These are phyloP conservation scores for Hymenotorrendiella dingleyae DNA, from an alignment of 2,329 filamentous ascomycete species.

Conservation along the genomic window DNA sequence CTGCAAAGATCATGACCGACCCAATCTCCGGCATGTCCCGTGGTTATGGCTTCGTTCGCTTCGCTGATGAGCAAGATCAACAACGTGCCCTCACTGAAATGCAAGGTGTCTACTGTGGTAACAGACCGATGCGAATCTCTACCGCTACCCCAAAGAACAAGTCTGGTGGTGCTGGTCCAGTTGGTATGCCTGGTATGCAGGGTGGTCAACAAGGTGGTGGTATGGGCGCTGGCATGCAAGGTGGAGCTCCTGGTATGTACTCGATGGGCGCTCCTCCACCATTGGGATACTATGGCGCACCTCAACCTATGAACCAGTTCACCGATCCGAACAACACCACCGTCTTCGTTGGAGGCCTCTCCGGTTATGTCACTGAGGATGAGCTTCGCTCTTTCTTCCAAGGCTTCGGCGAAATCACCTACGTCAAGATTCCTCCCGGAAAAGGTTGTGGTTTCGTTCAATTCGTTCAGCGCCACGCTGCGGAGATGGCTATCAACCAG, in stretches of 20 bases:
- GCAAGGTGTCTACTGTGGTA: conserved; percentile 99
- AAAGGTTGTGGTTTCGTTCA: conserved; percentile 99
- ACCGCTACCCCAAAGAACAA: conserved; percentile 97
- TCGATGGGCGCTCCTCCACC: conserved; percentile 57
- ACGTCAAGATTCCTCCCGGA: conserved; percentile 98
- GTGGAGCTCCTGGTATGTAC: conserved; percentile 51
- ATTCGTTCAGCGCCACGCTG: conserved; percentile 96
- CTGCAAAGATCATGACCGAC: conserved; percentile 99
- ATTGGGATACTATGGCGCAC: conserved; percentile 61
- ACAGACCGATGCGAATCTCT: conserved; percentile 96
- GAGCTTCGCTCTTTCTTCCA: conserved; percentile 99
- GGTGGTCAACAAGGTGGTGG: conserved; percentile 43
- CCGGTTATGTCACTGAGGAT: conserved; percentile 97
- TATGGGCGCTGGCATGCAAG: conserved; percentile 36
- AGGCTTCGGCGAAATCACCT: conserved; percentile 98
- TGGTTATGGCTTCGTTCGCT: conserved; percentile 96
- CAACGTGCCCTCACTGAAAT: conserved; percentile 94
- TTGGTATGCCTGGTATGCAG: conserved; percentile 42
- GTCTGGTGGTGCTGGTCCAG: conserved; percentile 45
- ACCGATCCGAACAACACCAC: conserved; percentile 99
- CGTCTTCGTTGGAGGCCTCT: conserved; percentile 94
- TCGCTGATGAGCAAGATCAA: conserved; percentile 92
- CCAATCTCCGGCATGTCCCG: conserved; percentile 96
- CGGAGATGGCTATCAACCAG: conserved; percentile 99
- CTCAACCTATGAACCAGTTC: conserved; percentile 96